These are phyloP conservation scores for Amyloporia xantha DNA, from an alignment of 768 basidiomycete species.

Conservation along the genomic window DNA sequence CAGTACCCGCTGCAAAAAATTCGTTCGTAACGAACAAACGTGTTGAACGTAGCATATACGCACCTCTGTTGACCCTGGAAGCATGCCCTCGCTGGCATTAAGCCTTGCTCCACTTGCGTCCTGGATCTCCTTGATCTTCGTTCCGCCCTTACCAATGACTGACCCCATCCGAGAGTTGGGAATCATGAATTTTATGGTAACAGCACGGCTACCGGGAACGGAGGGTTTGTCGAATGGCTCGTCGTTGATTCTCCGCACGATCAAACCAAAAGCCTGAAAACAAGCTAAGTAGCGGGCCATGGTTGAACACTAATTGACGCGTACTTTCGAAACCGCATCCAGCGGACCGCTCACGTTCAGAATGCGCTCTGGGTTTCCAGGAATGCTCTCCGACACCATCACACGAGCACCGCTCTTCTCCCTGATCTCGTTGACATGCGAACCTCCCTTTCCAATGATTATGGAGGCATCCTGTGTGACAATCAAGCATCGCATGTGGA, in stretches of 20 bases:
- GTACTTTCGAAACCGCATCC: conserved; percentile 96
- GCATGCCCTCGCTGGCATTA: conserved; percentile 97
- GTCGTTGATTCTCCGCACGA: conserved; percentile 97
- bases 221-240: conserved; percentile 98
- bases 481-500: conserved; percentile 97
- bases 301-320: too few relatives aligned
- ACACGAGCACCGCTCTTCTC: conserved; percentile 96
- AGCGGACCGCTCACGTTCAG: conserved; percentile 93
- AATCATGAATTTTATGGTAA: conserved; percentile 99
- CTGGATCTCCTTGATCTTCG: conserved; percentile 99
- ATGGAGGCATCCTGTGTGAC: conserved; percentile 99
- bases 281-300: too few relatives aligned
- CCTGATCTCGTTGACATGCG: conserved; percentile 97
- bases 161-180: conserved; percentile 99
- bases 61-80: conserved; percentile 99
- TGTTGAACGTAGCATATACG: conserved; percentile 13
- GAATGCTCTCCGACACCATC: conserved; percentile 97
- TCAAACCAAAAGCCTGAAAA: conserved; percentile 96
- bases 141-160: conserved; percentile 95
- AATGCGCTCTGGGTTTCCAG: conserved; percentile 98
- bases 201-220: conserved; percentile 94
- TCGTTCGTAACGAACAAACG: neutral
- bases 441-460: conserved; percentile 94
- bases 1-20: conserved; percentile 75
- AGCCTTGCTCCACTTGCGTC: conserved; percentile 94